Conservation (phyloP, 2,329 filamentous ascomycete species). For the Colletotrichum kahawae region DNA sequence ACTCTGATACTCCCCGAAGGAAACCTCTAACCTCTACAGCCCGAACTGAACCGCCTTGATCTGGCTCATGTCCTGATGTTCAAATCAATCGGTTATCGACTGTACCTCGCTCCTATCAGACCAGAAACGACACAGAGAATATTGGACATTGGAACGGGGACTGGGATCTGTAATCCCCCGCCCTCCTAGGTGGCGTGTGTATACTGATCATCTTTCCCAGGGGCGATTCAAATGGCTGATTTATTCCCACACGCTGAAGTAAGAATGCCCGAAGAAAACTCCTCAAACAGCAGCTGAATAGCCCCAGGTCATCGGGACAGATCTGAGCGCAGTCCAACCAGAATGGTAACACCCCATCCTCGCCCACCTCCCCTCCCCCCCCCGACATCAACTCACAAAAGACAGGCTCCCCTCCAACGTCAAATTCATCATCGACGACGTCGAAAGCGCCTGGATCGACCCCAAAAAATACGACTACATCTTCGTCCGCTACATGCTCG, state of each 20-base stretch:
- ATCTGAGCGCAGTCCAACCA: conserved; percentile 3
- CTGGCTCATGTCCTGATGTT: neutral
- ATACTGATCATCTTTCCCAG: neutral
- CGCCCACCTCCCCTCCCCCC: neutral
- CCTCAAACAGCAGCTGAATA: neutral
- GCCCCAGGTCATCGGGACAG: conserved; percentile 1
- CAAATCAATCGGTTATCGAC: neutral
- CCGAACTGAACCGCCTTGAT: conserved; percentile 1
- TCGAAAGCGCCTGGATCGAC: conserved; percentile 53
- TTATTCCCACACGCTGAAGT: neutral
- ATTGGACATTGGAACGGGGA: conserved; percentile 65
- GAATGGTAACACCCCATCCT: neutral
- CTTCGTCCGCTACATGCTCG: conserved; percentile 23
- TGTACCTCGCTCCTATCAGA: neutral
- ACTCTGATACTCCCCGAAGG: no score
- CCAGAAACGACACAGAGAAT: conserved; percentile 35
- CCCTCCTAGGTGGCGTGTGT: neutral
- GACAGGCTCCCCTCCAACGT: conserved; percentile 63
- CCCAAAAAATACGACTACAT: conserved; percentile 36
- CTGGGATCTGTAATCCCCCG: conserved; percentile 56
- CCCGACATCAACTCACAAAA: no score
- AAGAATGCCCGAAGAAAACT: no score
- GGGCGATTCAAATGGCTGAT: neutral
- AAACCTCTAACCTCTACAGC: neutral
- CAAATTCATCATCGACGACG: conserved; percentile 69